Base-by-base conservation (phyloP, 768 basidiomycete genomes). In the Tephrocybe sp. region DNA sequence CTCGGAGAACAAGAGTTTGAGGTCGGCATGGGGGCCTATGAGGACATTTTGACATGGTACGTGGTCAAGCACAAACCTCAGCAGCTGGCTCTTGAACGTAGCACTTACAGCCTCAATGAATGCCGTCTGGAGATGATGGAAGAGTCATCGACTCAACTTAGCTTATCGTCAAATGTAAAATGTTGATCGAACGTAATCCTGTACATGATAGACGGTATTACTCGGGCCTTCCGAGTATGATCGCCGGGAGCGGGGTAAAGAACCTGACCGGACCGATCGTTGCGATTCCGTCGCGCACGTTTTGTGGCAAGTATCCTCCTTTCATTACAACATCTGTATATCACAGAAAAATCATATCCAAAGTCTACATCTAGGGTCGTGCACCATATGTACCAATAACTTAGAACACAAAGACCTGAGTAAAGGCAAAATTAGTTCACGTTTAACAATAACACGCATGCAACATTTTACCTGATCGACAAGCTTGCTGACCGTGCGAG, bases 401-500 rank as follows among this genome's bases (percentile, higher is more conserved):
- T 67, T 63, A 77, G 63, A 78, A 78, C 16, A 76, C 68, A 53
- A 76, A 78, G 57, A 76, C 66, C 74, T 76, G 49, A 34, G 46
- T 47, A 44, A 47, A 38, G 40, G 36, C 34, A 24, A 43, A 21
- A 51, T 54, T 25, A 54, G 27, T 35, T 32, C 19, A 31, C 21
- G 11, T 22, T 34, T 38, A 19, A 38, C 38, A 35, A 19, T 6
- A 12, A 26, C 8, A 30, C 9, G 34, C 25, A 47, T 44, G 26
- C 21, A 31, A 24, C 18, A 26, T 19, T 46, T 36, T 64, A 87
- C 90, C 80, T 91, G 83, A 66, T 98, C 95, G 46, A 80, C 86
- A 39, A 95, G 82, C 75, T 98, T 99, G 82, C 89, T 93, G 70
- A 97, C 79, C 6, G 92, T 83, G 55, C 89, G 82, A 5, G 97